Evolutionary conservation across 129 eudicot genomes (phyloP).

Genomic region (Centrapalus pauciflorus): DNA sequence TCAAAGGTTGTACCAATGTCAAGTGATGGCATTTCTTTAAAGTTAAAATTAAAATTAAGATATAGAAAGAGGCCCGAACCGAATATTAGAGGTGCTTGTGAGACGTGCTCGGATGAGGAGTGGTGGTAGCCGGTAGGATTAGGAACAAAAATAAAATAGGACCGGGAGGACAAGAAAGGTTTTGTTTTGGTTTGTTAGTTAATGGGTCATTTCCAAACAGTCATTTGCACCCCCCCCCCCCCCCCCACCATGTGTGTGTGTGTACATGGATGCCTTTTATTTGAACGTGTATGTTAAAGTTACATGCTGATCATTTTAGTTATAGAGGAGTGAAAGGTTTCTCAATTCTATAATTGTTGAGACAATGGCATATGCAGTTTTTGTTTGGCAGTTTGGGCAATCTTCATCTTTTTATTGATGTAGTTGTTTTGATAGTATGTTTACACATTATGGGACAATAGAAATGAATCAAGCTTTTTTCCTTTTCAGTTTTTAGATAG

Average conservation of each 20-base stretch:
- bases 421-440: conserved; percentile 1
- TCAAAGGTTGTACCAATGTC: conserved; percentile 26
- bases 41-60: neutral
- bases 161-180: too few relatives aligned
- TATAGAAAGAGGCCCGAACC: conserved; percentile 21
- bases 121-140: too few relatives aligned
- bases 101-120: neutral
- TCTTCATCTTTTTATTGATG: neutral
- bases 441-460: conserved; percentile 9
- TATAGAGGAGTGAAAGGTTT: conserved; percentile 9
- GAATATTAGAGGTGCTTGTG: conserved; percentile 13
- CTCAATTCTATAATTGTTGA: conserved; percentile 7
- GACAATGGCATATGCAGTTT: conserved; percentile 11
- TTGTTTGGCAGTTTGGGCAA: conserved; percentile 16
- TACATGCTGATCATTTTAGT: conserved; percentile 3
- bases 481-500: neutral
- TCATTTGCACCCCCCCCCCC: conserved; percentile 1
- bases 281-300: neutral
- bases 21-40: neutral
- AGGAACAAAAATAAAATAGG: too few relatives aligned
- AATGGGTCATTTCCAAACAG: conserved; percentile 1
- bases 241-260: conserved; percentile 6
- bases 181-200: conserved; percentile 4
- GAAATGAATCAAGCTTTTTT: neutral
- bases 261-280: conserved; percentile 13